phyloP scores from a whole-genome alignment of 1,284 basidiomycete genomes.

The Tilletia walkeri region DNA sequence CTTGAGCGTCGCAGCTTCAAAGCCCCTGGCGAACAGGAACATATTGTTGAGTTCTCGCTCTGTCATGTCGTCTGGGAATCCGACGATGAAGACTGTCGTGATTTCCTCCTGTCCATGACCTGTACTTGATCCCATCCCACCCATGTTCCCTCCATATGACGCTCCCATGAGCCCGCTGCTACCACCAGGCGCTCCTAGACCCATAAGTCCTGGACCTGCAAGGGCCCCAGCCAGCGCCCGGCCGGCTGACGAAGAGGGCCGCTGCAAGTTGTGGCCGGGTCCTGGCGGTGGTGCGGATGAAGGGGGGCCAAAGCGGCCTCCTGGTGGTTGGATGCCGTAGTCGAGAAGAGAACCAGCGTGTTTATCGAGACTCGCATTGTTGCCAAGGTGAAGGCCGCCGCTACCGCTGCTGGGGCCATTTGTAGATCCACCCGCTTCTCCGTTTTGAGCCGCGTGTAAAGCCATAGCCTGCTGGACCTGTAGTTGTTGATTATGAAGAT shows the following conservation, averaged over 20 bases:
- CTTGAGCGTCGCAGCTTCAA: conserved; percentile 96
- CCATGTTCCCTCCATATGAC: background rate
- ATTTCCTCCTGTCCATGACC: conserved; percentile 69
- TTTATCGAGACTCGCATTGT: too few relatives aligned
- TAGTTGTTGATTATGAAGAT: conserved; percentile 3
- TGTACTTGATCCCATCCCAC: background rate
- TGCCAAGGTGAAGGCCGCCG: too few relatives aligned
- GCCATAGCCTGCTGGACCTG: conserved; percentile 12
- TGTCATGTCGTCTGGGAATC: conserved; percentile 98
- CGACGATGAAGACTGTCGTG: conserved; percentile 96
- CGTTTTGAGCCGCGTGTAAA: background rate
- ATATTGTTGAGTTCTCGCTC: conserved; percentile 99
- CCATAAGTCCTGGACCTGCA: background rate
- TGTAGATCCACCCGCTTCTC: too few relatives aligned
- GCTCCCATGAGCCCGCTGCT: background rate
- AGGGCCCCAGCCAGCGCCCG: conserved; percentile 11
- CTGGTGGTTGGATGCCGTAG: too few relatives aligned
- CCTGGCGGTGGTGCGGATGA: background rate
- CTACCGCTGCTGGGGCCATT: too few relatives aligned
- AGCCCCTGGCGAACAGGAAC: conserved; percentile 93
- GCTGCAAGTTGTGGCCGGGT: background rate
- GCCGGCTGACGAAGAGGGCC: conserved; percentile 8
- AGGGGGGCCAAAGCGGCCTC: background rate
- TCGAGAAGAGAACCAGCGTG: too few relatives aligned
- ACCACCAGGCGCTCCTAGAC: background rate